These are phyloP conservation scores for Salix purpurea DNA, from an alignment of 345 rosid species.

Conservation along the genomic window DNA sequence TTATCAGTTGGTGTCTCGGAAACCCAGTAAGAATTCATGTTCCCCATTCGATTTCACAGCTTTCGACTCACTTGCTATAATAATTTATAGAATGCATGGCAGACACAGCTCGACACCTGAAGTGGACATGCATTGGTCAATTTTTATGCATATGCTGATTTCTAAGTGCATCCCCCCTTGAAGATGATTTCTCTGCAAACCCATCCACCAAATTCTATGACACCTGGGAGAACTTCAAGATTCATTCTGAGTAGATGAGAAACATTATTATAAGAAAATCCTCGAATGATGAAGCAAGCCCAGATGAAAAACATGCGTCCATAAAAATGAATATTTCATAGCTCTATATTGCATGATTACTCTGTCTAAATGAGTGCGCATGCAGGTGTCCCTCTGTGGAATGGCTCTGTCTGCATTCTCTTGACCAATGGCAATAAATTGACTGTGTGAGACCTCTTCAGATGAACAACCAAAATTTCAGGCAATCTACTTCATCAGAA, in stretches of 20 bases:
- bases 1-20: not conserved
- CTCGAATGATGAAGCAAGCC: not conserved
- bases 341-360: not conserved
- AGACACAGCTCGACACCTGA: not conserved
- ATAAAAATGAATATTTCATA: not conserved
- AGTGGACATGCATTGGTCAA: not conserved
- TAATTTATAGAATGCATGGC: not conserved
- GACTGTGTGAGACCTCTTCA: slow-evolving; percentile 26
- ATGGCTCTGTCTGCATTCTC: not conserved
- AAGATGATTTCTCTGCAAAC: not conserved
- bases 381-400: not conserved
- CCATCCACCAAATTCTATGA: not conserved
- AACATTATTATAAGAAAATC: not conserved
- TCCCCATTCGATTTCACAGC: not conserved
- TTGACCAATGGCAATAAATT: not conserved
- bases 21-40: not conserved
- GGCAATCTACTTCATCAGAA: slow-evolving; percentile 4
- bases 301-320: not conserved
- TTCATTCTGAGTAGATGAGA: not conserved
- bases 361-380: not conserved
- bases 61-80: not conserved
- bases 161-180: not conserved
- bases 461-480: slow-evolving; percentile 25
- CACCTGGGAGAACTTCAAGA: not conserved
- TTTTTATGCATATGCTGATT: not conserved